These are phyloP conservation scores for Diaporthe capsici DNA, from an alignment of 2,329 filamentous ascomycete genomes.

Conservation along the genomic window DNA sequence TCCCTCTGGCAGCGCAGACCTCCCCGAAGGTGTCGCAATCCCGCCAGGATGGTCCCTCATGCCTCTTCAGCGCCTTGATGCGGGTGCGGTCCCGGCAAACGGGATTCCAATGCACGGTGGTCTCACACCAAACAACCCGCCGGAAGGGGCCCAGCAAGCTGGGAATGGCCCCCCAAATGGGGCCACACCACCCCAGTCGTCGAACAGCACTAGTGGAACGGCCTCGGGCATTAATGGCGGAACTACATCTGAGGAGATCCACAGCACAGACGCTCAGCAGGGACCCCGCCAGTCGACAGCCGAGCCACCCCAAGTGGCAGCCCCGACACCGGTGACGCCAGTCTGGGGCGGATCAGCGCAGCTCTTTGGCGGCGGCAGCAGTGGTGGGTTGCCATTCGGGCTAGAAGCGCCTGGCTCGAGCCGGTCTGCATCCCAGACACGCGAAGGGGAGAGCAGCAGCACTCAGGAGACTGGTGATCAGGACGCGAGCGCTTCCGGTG, in stretches of 20 bases:
- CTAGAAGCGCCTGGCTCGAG: slow-evolving; percentile 42
- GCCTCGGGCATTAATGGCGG: background rate
- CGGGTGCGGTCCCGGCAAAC: slow-evolving; percentile 36
- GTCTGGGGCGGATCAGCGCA: slow-evolving; percentile 67
- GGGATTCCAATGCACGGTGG: background rate
- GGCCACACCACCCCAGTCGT: slow-evolving; percentile 4
- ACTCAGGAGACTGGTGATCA: slow-evolving; percentile 10
- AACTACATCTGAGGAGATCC: slow-evolving; percentile 9
- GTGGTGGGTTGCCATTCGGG: slow-evolving; percentile 41
- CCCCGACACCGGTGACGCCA: slow-evolving; percentile 63
- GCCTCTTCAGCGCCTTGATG: slow-evolving; percentile 68
- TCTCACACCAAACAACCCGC: background rate
- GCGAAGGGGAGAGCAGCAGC: slow-evolving; percentile 40
- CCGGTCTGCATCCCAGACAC: slow-evolving; percentile 36
- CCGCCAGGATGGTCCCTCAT: slow-evolving; percentile 76
- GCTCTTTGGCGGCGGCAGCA: slow-evolving; percentile 58
- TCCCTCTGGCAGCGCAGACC: slow-evolving; percentile 71
- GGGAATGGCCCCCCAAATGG: background rate
- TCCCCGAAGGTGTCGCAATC: slow-evolving; percentile 75
- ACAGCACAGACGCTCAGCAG: slow-evolving; percentile 24
- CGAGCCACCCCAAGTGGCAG: slow-evolving; percentile 53
- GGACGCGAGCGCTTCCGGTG: background rate
- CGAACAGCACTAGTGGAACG: background rate
- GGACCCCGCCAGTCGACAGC: slow-evolving; percentile 36
- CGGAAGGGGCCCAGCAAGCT: slow-evolving; percentile 43